phyloP scores from a whole-genome alignment of 768 basidiomycete genomes.

The Boletales sp. region DNA sequence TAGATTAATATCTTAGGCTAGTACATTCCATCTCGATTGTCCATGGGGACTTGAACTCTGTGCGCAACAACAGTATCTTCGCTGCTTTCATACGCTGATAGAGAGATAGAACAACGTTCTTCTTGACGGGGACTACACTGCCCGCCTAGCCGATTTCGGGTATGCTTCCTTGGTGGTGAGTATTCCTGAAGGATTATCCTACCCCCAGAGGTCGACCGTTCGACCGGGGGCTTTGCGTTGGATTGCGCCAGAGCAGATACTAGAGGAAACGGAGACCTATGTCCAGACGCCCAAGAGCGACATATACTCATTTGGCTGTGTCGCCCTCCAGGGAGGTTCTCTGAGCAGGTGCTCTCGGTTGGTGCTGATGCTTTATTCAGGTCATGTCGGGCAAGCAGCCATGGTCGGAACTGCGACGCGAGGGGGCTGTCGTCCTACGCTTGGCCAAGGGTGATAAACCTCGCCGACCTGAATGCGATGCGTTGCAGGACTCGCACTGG shows the following conservation, averaged over 20 bases:
- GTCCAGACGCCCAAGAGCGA: conserved; percentile 6
- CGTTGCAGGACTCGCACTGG: too few species aligned
- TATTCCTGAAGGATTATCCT: conserved; percentile 5
- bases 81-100: background rate
- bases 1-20: background rate
- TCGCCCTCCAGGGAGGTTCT: conserved; percentile 15
- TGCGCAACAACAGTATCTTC: background rate
- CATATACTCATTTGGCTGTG: conserved; percentile 24
- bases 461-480: too few species aligned
- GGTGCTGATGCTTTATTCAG: background rate
- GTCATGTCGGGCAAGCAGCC: too few species aligned
- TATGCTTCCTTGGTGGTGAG: conserved; percentile 21
- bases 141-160: conserved; percentile 43
- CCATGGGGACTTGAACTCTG: conserved; percentile 13
- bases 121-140: conserved; percentile 24
- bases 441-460: too few species aligned
- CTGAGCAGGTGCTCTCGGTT: too few species aligned
- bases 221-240: conserved; percentile 37
- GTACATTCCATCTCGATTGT: conserved; percentile 10
- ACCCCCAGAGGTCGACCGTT: conserved; percentile 23
- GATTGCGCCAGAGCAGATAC: conserved; percentile 36
- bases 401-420: too few species aligned
- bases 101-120: conserved; percentile 13
- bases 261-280: conserved; percentile 7
- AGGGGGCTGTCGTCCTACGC: too few species aligned